These are phyloP conservation scores for Daldinia sp. DNA, from an alignment of 2,329 filamentous ascomycete species.

Conservation along the genomic window DNA sequence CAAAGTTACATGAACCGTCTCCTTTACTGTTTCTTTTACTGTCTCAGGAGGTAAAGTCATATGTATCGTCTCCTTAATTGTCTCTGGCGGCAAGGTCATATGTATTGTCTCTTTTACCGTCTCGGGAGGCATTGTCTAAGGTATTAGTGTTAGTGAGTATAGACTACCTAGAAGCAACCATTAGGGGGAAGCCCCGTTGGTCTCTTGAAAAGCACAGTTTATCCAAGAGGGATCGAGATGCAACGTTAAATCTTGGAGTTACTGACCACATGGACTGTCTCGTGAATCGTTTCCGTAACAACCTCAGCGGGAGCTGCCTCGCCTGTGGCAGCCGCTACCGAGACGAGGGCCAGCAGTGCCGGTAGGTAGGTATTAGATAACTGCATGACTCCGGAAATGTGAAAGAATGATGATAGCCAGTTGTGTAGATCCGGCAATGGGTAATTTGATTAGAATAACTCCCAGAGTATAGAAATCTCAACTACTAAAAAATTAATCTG, in stretches of 20 bases:
- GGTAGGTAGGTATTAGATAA: slow-evolving; percentile 16
- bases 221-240: not conserved
- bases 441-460: slow-evolving; percentile 18
- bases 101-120: slow-evolving; percentile 25
- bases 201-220: not conserved
- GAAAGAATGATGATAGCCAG: slow-evolving; percentile 1
- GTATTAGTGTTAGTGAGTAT: slow-evolving; percentile 1
- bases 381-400: slow-evolving; percentile 9
- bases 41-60: slow-evolving; percentile 9
- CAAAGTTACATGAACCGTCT: slow-evolving; percentile 22
- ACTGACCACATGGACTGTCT: slow-evolving; percentile 34
- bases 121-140: slow-evolving; percentile 16
- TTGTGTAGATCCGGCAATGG: not conserved
- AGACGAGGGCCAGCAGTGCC: slow-evolving; percentile 16
- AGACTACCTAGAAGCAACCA: too few relatives aligned
- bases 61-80: slow-evolving; percentile 19
- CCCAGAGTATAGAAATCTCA: slow-evolving; percentile 2
- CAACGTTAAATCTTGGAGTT: too few relatives aligned
- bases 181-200: too few relatives aligned
- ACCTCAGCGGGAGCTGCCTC: slow-evolving; percentile 9
- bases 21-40: slow-evolving; percentile 19
- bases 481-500: slow-evolving; percentile 24
- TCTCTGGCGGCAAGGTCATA: slow-evolving; percentile 23
- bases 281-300: slow-evolving; percentile 6
- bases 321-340: slow-evolving; percentile 19